Percentiles rank a stretch among this genome's conserved stretches.
phyloP scores from a whole-genome alignment of 1,284 basidiomycete species.

The Wolfiporia cocos region DNA sequence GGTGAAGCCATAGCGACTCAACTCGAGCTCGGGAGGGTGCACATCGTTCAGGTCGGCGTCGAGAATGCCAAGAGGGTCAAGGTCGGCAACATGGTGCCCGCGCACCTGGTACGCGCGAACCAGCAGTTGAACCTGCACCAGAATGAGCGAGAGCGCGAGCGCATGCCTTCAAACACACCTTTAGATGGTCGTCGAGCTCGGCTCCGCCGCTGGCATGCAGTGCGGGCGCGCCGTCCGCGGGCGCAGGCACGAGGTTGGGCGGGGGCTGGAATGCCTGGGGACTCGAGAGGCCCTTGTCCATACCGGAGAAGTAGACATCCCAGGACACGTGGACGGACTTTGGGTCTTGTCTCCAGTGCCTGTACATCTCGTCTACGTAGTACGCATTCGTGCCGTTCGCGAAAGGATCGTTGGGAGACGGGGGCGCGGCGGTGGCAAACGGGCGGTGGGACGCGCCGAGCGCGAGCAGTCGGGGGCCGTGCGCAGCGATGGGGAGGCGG shows the following conservation, averaged over 20 bases:
- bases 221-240: slow-evolving; percentile 79
- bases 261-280: slow-evolving; percentile 84
- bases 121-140: slow-evolving; percentile 81
- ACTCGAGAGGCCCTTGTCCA: slow-evolving; percentile 86
- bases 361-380: slow-evolving; percentile 97
- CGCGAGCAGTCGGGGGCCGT: not conserved
- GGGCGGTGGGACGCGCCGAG: slow-evolving; percentile 16
- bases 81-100: slow-evolving; percentile 92
- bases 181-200: slow-evolving; percentile 91
- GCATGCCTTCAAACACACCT: slow-evolving; percentile 43
- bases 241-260: slow-evolving; percentile 62
- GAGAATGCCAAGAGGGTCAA: slow-evolving; percentile 93
- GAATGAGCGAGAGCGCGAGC: not conserved
- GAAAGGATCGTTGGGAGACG: slow-evolving; percentile 74
- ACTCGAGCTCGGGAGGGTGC: slow-evolving; percentile 82
- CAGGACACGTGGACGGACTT: slow-evolving; percentile 92
- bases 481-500: slow-evolving; percentile 5
- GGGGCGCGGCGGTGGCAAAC: slow-evolving; percentile 50
- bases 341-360: slow-evolving; percentile 87
- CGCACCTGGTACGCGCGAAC: slow-evolving; percentile 99
- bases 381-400: slow-evolving; percentile 91
- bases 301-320: slow-evolving; percentile 91
- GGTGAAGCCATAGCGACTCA: slow-evolving; percentile 92
- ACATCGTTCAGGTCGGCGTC: slow-evolving; percentile 79
- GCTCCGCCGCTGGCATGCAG: slow-evolving; percentile 66